Base-by-base conservation (phyloP, 1,139 yeast genomes). In the Taphrina confusa region DNA sequence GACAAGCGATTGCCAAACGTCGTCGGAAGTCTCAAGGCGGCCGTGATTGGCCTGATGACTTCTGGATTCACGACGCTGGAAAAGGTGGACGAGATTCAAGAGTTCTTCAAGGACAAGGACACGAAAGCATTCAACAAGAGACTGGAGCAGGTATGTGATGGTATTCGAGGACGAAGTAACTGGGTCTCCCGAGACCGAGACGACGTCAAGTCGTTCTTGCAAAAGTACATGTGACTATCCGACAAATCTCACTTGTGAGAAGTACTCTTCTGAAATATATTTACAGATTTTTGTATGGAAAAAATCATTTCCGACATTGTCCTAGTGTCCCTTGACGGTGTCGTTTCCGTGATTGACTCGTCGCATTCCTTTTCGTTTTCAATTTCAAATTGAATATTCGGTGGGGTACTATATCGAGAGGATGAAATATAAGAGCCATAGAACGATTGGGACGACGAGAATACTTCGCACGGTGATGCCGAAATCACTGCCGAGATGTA, bases 91-190 rank as follows among this genome's bases (percentile, higher is more conserved):
- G 80, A 78, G 52, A 81, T 87, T 63, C 77, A 78, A 66, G 71
- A 72, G 57, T 88, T 87, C 76, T 87, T 86, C 70, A 74, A 69
- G 62, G 71, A 65, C 58, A 84, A 80, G 74, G 80, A 85, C 68
- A 82, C 87, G 65, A 83, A 82, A 70, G 94, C 91, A 55, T 86
- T 78, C 69, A 86, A 86, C 73, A 84, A 85, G 76, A 79, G 83
- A 62, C 78, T 87, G 69, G 86, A 85, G 14, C 90, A 84, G 74
- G 75, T 87, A 16, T 76, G 84, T 68, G 96, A 88, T 72, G 75
- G 81, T 52, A 78, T 87, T 64, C 76, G 80, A 49, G 74, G 89
- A 58, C 82, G 83, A 71, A 78, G 82, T 62, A 74, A 78, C 62
- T 86, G 91, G 92, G 78, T 84, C 57, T 71, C 76, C 62, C 82